Base-by-base conservation (phyloP, 2,329 filamentous ascomycete genomes). In the Calonectria honghensis region DNA sequence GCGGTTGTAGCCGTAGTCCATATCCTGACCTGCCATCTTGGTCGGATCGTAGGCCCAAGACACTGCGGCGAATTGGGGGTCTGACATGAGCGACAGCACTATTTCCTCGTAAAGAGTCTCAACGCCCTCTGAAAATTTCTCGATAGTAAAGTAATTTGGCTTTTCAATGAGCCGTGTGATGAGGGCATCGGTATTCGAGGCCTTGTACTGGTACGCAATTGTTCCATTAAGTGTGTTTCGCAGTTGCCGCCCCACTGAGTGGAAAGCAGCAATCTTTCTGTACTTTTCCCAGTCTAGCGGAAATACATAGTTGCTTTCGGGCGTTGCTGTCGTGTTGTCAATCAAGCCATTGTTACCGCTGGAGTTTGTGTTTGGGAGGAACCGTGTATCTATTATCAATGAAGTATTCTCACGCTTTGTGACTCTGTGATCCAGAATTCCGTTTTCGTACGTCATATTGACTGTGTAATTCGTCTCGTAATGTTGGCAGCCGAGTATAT, bases 81-180 rank as follows among this genome's bases (percentile, higher is more conserved):
- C 65, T 0, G 79, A 81, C 27, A 81, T 52, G 18, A 79, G 71
- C 2, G 79, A 81, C 2, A 81, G 20, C 0, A 81, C 48, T 5
- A 81, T 75, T 4, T 81, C 77, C 31, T 80, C 79, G 2, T 79
- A 81, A 13, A 81, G 73, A 4, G 63, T 70, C 24, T 76, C 77
- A 1, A 81, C 24, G 37, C 76, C 73, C 0, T 71, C 41, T 2
- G 70, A 27, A 3, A 81, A 76, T 16, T 79, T 27, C 2, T 65
- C 16, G 11, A 77, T 39, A 1, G 78, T 59, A 0, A 80, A 31
- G 18, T 75, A 79, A n/a, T 80, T 75, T 14, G 71, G 71, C 10
- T 64, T 65, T 1, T 81, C 79, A 20, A 81, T 69, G 7, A 81
- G 74, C 5, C 78, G 72, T 7, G 79, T 75, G 18, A 70, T 61